phyloP scores from a whole-genome alignment of 2,329 filamentous ascomycete species.

The Aspergillus hiratsukae region DNA sequence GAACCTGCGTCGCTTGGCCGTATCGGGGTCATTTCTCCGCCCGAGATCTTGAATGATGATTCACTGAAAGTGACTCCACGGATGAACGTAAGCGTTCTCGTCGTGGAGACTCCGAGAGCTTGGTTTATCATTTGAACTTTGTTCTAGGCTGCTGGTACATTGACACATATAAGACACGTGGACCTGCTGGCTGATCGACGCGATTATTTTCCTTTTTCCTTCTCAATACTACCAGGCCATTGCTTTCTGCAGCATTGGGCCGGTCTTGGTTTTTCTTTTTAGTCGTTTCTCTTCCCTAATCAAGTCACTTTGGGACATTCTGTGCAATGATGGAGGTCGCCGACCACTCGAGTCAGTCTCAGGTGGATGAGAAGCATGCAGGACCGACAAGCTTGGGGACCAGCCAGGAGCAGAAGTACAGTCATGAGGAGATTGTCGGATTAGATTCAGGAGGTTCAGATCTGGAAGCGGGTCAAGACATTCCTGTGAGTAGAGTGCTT shows the following conservation, averaged over 20 bases:
- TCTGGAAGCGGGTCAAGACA: constrained; percentile 37
- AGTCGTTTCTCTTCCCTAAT: neutral
- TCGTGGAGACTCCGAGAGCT: neutral
- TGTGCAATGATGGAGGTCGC: constrained; percentile 13
- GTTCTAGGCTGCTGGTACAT: neutral
- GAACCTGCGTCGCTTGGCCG: constrained; percentile 3
- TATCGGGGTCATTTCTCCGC: constrained; percentile 1
- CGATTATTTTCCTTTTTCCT: constrained; percentile 1
- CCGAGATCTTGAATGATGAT: neutral
- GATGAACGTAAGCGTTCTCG: constrained; percentile 5
- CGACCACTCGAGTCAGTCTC: constrained; percentile 15
- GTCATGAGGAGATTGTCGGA: constrained; percentile 46
- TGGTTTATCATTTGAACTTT: neutral
- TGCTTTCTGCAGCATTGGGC: neutral
- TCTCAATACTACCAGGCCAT: neutral
- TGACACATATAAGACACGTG: constrained; percentile 5
- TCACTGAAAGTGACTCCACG: neutral
- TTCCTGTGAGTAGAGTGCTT: constrained; percentile 35
- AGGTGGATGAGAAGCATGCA: constrained; percentile 25
- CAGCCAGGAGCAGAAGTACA: constrained; percentile 27
- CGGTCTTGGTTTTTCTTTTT: neutral
- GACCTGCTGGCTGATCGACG: constrained; percentile 5
- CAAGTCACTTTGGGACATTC: neutral
- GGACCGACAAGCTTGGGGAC: constrained; percentile 23
- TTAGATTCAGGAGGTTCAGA: constrained; percentile 24